phyloP scores from a whole-genome alignment of 1,284 basidiomycete genomes.

The Ustilago lituana region DNA sequence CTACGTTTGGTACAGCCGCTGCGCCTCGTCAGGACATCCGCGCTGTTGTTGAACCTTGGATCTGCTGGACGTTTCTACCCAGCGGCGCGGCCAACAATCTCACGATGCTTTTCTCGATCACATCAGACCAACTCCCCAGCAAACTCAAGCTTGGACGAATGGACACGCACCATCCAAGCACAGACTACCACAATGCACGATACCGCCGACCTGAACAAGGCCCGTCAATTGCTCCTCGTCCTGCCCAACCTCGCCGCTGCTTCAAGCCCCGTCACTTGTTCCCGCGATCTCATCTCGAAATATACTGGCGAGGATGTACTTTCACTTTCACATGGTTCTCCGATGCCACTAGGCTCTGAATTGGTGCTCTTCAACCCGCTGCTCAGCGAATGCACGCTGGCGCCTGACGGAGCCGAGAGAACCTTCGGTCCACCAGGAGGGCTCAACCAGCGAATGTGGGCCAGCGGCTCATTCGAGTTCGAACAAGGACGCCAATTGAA shows the following conservation, averaged over 20 bases:
- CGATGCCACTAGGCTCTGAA: conserved; percentile 32
- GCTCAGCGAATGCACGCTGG: conserved; percentile 26
- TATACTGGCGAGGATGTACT: conserved; percentile 22
- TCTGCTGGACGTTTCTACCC: not conserved
- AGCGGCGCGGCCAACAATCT: too few species aligned
- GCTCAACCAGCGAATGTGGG: conserved; percentile 48
- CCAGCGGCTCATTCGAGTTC: conserved; percentile 43
- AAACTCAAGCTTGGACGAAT: conserved; percentile 23
- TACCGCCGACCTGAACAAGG: conserved; percentile 41
- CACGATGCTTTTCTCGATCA: conserved; percentile 3
- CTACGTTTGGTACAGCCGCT: too few species aligned
- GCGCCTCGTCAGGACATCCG: too few species aligned
- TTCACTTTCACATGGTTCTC: not conserved
- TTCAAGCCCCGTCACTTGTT: conserved; percentile 1
- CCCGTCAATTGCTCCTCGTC: conserved; percentile 34
- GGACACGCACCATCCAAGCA: conserved; percentile 16
- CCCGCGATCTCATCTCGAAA: conserved; percentile 14
- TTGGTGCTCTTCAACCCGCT: conserved; percentile 45
- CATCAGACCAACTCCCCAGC: not conserved
- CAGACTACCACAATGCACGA: conserved; percentile 29
- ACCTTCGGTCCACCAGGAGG: conserved; percentile 41
- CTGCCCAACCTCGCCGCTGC: conserved; percentile 16
- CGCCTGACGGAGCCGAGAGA: conserved; percentile 31
- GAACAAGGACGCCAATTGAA: conserved; percentile 17
- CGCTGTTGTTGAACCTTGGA: not conserved